Conservation (phyloP, 352 stramenopile genomes). For the Blastocystis sp. region DNA sequence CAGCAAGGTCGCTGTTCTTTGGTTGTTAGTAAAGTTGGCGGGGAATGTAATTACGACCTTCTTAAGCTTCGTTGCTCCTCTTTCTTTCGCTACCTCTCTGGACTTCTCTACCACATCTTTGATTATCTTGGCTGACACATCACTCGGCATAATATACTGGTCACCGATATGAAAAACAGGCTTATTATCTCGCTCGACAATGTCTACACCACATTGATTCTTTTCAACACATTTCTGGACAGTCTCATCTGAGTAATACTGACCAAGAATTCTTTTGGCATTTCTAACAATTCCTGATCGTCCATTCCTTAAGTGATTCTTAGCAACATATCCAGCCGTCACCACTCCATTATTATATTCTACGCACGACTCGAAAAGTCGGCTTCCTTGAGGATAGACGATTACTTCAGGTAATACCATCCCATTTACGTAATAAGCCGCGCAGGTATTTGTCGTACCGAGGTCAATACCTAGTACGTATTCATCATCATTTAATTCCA, state of each 20-base stretch:
- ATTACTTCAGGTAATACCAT: background rate
- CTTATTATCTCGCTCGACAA: background rate
- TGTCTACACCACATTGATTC: background rate
- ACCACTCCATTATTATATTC: background rate
- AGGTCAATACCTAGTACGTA: background rate
- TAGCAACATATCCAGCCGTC: background rate
- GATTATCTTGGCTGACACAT: background rate
- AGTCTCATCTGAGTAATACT: background rate
- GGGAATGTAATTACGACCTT: conserved; percentile 12
- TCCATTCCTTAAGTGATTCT: background rate
- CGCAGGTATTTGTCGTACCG: background rate
- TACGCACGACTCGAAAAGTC: background rate
- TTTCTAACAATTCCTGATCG: background rate
- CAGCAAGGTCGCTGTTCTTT: background rate
- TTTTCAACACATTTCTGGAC: background rate
- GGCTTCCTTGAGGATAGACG: background rate
- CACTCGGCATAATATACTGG: background rate
- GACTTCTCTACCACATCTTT: background rate
- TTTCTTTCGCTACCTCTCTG: background rate
- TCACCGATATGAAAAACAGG: background rate
- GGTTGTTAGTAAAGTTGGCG: conserved; percentile 42
- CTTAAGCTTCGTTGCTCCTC: background rate
- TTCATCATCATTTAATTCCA: background rate
- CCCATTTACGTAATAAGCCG: background rate
- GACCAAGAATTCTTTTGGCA: background rate